A percentile compares a stretch with the other conserved stretches of the same genome.
phyloP scores from a whole-genome alignment of 768 basidiomycete genomes.

The Chiua virens region DNA sequence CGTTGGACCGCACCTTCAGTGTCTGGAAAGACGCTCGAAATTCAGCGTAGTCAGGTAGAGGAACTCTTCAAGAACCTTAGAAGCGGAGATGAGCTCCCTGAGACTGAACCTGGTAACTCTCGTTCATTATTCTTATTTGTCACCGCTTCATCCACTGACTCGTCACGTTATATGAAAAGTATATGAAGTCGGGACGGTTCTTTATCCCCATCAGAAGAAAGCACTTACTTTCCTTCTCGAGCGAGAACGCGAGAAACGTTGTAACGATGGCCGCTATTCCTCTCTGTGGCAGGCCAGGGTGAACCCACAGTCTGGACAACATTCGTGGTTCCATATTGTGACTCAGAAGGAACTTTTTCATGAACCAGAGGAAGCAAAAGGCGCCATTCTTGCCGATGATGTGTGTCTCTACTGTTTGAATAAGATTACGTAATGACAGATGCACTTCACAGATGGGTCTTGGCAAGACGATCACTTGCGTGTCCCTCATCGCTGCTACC shows the following conservation, averaged over 20 bases:
- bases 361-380: constrained; percentile 73
- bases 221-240: constrained; percentile 94
- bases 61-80: constrained; percentile 89
- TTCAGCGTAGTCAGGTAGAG: constrained; percentile 91
- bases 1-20: constrained; percentile 60
- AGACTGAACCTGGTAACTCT: constrained; percentile 81
- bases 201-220: constrained; percentile 99
- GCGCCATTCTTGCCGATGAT: constrained; percentile 95
- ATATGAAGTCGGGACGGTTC: constrained; percentile 72
- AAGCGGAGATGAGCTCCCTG: constrained; percentile 81
- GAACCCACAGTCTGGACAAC: constrained; percentile 46
- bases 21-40: constrained; percentile 78
- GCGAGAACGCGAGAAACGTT: constrained; percentile 68
- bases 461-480: constrained; percentile 95
- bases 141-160: constrained; percentile 13
- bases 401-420: constrained; percentile 48
- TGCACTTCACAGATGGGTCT: constrained; percentile 79
- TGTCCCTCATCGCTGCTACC: constrained; percentile 90
- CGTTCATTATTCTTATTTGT: constrained; percentile 14
- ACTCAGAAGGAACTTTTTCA: constrained; percentile 74
- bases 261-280: constrained; percentile 59
- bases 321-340: constrained; percentile 80
- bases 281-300: constrained; percentile 68
- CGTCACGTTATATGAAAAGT: constrained; percentile 38
- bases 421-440: constrained; percentile 11